Evolutionary conservation across 345 rosid genomes (phyloP), one percentile per base, ranked within the genome.

Genomic region (Populus tremula): DNA sequence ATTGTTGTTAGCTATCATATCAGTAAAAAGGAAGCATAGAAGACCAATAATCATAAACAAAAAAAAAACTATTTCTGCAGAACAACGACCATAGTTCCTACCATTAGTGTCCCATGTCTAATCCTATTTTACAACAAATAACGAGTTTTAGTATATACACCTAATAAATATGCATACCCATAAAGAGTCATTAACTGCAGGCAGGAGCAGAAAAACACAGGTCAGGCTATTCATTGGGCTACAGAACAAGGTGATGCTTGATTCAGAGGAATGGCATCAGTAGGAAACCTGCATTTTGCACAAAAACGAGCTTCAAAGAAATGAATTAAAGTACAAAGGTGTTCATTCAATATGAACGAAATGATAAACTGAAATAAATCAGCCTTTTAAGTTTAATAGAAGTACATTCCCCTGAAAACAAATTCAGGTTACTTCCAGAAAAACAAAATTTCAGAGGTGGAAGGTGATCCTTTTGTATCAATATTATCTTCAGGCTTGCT

Each of bases 161-260:
- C 61, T 54, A 2, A 2, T 8, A 21, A 47, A 54, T 18, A 6
- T 53, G 8, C 21, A 53, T 6, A 36, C 25, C 8, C 69, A 33
- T 33, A 33, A 33, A 33, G 39, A 66, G n/a, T 31, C 8, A 20
- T 14, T 6, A 66, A 11, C 23, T 11, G 23, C 5, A 3, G 70
- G 9, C 70, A 20, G 21, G n/a, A 20, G 36, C 9, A 35, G 23
- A 67, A 7, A 9, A 33, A 67, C 14, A 18, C 70, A 35, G 29
- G 11, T 43, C 47, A 66, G 45, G 45, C 14, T 43, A 43, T 43
- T 43, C 47, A 43, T 67, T 64, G 76, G 36, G 76, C 62, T 53
- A 75, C 72, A 1, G 72, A 75, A 80, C 72, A 84, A 70, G 79
- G 54, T 13, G 76, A 31, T 9, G 76, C 67, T 84, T 81, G 84